Base-by-base conservation (phyloP, 2,329 filamentous ascomycete species). In the Paraphoma sp. region DNA sequence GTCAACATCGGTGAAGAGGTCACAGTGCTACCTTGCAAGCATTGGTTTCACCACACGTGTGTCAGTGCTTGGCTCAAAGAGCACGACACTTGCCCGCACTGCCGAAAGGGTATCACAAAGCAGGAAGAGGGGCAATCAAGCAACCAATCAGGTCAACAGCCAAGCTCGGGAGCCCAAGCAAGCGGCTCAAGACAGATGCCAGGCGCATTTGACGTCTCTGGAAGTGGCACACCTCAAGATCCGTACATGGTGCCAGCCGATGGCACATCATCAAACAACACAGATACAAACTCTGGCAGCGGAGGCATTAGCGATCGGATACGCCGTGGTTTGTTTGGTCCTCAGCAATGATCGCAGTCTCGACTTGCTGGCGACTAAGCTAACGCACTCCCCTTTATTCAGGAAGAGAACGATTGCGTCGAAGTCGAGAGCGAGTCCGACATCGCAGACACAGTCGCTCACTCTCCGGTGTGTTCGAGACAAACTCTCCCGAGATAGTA, bases 81-180 rank as follows among this genome's bases (percentile, higher is more conserved):
- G 76, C 93, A 97, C 76, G 93, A 97, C 68, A 97, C 93, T 0
- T 98, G 94, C 68, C 94, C 94, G 1, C 89, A 93, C 51, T 94
- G 91, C 71, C 85, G 91, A 40, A 84, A 81, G 60, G 77, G 81
- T 11, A 83, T 83, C 59, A 79, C 84, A 14, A 72, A 71, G 50
- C 50, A 55, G 11, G 51, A 55, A 14, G 68, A 71, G 51, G 60
- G 55, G 43, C 60, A 59, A 74, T 46, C 51, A 4, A 67, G 58
- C 36, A 56, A 59, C 45, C 44, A 58, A 23, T 23, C 62, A 9
- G 42, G 51, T 16, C 46, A 44, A 3, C 60, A 63, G 29, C 46
- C 62, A 9, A 45, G 48, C 2, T 46, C 63, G 2, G 51, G 33
- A 18, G 42, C 55, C 10, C 56, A 62, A 29, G 49, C 59, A 14